Evolutionary conservation across 2,329 filamentous ascomycete species (phyloP).

Genomic region (Sarocladium strictum): DNA sequence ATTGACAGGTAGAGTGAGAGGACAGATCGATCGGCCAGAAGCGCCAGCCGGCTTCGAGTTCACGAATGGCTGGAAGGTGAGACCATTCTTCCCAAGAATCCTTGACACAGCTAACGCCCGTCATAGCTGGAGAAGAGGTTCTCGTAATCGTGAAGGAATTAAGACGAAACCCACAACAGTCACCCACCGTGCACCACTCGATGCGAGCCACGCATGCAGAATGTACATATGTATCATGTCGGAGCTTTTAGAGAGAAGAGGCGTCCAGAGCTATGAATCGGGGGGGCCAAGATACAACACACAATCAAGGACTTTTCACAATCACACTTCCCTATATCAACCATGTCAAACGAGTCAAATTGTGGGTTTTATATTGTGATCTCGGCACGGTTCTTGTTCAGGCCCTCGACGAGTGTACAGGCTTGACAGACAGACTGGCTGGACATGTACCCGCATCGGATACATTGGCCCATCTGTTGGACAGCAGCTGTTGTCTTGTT

Average conservation of each 20-base stretch:
- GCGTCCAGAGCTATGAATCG: neutral
- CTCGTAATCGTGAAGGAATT: slow-evolving; percentile 25
- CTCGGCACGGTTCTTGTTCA: slow-evolving; percentile 73
- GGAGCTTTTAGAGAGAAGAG: neutral
- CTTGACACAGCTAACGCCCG: neutral
- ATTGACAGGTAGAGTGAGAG: slow-evolving; percentile 53
- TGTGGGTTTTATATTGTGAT: slow-evolving; percentile 40
- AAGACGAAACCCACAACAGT: neutral
- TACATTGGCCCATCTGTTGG: slow-evolving; percentile 76
- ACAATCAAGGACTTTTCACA: slow-evolving; percentile 10
- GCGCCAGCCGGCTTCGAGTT: slow-evolving; percentile 56
- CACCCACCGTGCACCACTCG: too few relatives aligned
- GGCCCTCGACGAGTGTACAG: slow-evolving; percentile 78
- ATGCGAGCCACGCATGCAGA: neutral
- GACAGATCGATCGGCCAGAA: slow-evolving; percentile 48
- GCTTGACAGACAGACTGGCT: slow-evolving; percentile 93
- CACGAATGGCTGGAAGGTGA: slow-evolving; percentile 59
- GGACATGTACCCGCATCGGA: slow-evolving; percentile 89
- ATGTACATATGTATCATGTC: slow-evolving; percentile 12
- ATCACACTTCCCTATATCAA: neutral
- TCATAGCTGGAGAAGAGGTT: slow-evolving; percentile 48
- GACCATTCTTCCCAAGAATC: slow-evolving; percentile 14
- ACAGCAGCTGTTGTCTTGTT: slow-evolving; percentile 34
- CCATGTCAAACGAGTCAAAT: slow-evolving; percentile 13
- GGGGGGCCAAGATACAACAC: neutral